A percentile compares a stretch with the other conserved stretches of the same genome.
Evolutionary conservation across 441 rosid species (phyloP).

Genomic region (Populus tomentosa): DNA sequence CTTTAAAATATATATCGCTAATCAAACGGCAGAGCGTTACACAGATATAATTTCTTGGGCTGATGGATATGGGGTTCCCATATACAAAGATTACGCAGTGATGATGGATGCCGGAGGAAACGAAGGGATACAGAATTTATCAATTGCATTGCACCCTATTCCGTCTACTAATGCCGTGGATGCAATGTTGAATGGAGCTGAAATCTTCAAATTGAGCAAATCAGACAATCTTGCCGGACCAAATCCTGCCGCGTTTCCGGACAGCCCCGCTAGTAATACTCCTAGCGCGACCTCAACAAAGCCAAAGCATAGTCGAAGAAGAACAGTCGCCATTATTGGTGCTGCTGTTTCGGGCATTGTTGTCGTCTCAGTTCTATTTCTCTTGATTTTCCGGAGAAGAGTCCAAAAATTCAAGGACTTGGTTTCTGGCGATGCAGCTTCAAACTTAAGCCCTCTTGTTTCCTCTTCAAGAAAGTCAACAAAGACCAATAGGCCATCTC

Average conservation of each 20-base stretch:
- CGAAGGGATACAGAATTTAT: background rate
- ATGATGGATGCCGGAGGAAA: background rate
- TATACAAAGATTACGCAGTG: conserved; percentile 23
- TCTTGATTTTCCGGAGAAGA: too few species aligned
- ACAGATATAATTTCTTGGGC: conserved; percentile 24
- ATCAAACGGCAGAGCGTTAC: conserved; percentile 14
- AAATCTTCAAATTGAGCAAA: conserved; percentile 27
- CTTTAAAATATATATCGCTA: conserved; percentile 22
- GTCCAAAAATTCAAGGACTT: too few species aligned
- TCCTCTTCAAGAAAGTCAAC: background rate
- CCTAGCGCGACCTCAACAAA: too few species aligned
- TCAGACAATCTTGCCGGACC: conserved; percentile 12
- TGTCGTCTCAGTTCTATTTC: too few species aligned
- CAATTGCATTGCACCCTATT: conserved; percentile 1
- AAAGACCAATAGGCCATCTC: background rate
- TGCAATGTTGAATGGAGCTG: conserved; percentile 34
- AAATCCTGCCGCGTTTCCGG: too few species aligned
- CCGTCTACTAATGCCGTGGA: background rate
- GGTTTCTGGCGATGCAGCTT: too few species aligned
- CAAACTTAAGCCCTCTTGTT: too few species aligned
- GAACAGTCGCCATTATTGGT: too few species aligned
- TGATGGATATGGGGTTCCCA: conserved; percentile 7
- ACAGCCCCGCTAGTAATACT: too few species aligned
- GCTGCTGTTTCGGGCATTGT: too few species aligned
- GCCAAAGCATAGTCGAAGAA: too few species aligned